Percentiles rank a stretch among this genome's conserved stretches.
Evolutionary conservation across 2,329 filamentous ascomycete species (phyloP).

Genomic region (Fusarium succisae): DNA sequence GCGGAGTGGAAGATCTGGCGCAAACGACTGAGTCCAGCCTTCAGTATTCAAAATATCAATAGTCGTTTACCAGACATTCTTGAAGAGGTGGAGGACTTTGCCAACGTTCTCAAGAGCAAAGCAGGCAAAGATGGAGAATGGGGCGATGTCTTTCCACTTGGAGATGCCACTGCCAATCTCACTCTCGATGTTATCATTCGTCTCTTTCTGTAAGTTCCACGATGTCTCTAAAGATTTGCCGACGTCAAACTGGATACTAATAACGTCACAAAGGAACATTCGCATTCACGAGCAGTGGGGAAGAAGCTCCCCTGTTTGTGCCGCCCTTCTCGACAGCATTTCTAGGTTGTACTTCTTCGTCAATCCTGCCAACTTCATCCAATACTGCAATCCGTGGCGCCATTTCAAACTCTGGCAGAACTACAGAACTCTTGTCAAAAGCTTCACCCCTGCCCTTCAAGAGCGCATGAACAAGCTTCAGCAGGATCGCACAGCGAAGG

Average conservation of each 20-base stretch:
- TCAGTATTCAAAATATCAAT: constrained; percentile 49
- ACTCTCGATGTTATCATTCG: constrained; percentile 53
- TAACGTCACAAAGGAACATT: neutral
- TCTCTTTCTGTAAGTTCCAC: constrained; percentile 44
- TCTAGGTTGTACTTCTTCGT: constrained; percentile 17
- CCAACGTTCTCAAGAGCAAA: constrained; percentile 24
- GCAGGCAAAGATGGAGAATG: constrained; percentile 7
- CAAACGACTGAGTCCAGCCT: constrained; percentile 48
- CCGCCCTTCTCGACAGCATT: constrained; percentile 22
- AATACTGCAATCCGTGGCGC: constrained; percentile 28
- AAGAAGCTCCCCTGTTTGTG: neutral
- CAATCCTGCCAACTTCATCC: constrained; percentile 10
- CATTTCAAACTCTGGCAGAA: constrained; percentile 30
- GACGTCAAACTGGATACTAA: neutral
- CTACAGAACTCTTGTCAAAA: constrained; percentile 15
- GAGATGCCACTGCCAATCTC: constrained; percentile 49
- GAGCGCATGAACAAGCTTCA: constrained; percentile 9
- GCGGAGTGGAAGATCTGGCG: constrained; percentile 44
- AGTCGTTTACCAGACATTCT: constrained; percentile 49
- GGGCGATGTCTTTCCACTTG: constrained; percentile 43
- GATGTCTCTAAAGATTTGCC: neutral
- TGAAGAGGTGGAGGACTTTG: constrained; percentile 51
- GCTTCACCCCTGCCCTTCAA: constrained; percentile 9
- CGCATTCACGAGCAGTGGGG: constrained; percentile 26
- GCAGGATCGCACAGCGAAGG: neutral